Base-by-base conservation (phyloP, 495 filamentous ascomycete genomes). In the Talaromyces trachyspermus region DNA sequence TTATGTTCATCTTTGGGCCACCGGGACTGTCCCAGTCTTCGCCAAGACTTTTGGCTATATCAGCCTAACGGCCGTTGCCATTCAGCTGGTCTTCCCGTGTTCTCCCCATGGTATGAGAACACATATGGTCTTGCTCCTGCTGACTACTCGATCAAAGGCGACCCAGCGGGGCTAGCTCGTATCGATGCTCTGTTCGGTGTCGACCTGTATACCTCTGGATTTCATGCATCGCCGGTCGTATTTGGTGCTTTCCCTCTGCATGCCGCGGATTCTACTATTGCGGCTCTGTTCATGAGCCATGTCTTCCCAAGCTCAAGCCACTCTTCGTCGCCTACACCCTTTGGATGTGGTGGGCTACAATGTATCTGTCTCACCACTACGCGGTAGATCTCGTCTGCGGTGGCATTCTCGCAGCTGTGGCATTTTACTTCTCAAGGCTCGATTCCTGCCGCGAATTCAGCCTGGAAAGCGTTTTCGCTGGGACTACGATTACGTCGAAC, bases 261-360 rank as follows among this genome's bases (percentile, higher is more conserved):
- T 61, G 82, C 89, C 41, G 90, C 80, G 9, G 84, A 82, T 59
- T 89, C 89, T 20, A 88, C 88, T 5, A 70, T 95, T 49, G 88
- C 95, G 55, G 87, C 87, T 26, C 71, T 95, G n/a, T 95, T 95
- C 72, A 85, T 96, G 77, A 84, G 81, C 62, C 81, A 91, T 57
- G 78, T 87, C 57, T 96, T 96, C 71, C 90, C 2, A 76, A 77
- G 23, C 68, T 90, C 46, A 78, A 80, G 52, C 79, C 81, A 27
- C 58, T 90, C 20, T 92, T 91, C 67, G 74, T 89, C 38, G 74
- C 72, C 40, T 95, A 96, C 64, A 83, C 81, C 8, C 72, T 83
- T 45, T 96, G 90, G 90, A 82, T 96, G 58, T 95, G 87, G 85
- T 96, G 90, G 90, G 84, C 90, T n/a, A 96, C 90, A 41, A 92